These are phyloP conservation scores for Apiospora koreana DNA, from an alignment of 2,329 filamentous ascomycete species.

Conservation along the genomic window DNA sequence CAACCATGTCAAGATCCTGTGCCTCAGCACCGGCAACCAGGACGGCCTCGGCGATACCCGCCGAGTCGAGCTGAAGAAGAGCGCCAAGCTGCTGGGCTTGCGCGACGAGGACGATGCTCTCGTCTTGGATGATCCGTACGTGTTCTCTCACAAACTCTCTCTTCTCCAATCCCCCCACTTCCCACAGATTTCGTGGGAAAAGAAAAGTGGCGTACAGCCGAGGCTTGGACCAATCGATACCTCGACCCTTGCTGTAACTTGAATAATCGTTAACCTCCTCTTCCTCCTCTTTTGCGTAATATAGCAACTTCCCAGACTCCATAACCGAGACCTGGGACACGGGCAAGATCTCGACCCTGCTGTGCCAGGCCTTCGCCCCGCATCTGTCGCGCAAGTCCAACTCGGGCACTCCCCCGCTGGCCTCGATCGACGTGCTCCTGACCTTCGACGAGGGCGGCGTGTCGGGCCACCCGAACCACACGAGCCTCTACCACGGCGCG, in stretches of 20 bases:
- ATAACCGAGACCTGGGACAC: constrained; percentile 81
- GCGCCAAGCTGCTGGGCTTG: constrained; percentile 75
- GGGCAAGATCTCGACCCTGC: constrained; percentile 66
- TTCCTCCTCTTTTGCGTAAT: background rate
- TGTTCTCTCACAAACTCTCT: constrained; percentile 17
- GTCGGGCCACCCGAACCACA: constrained; percentile 91
- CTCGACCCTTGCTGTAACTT: too few relatives aligned
- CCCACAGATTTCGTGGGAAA: background rate
- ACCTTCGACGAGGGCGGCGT: constrained; percentile 87
- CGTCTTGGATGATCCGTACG: constrained; percentile 76
- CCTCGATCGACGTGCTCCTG: constrained; percentile 76
- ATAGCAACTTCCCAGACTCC: constrained; percentile 77
- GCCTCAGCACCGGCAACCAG: constrained; percentile 85
- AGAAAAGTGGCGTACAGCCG: background rate
- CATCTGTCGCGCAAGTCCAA: constrained; percentile 20
- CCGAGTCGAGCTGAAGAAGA: constrained; percentile 80
- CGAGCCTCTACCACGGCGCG: constrained; percentile 76
- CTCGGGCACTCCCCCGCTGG: constrained; percentile 29
- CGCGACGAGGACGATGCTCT: constrained; percentile 76
- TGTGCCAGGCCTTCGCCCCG: constrained; percentile 74
- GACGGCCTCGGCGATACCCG: constrained; percentile 84
- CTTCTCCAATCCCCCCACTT: background rate
- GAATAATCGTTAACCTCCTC: background rate
- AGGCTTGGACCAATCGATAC: background rate
- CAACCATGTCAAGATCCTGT: constrained; percentile 93